A percentile compares a stretch with the other conserved stretches of the same genome.
Conservation (phyloP, 2,329 filamentous ascomycete genomes). For the Penicillium sp. region DNA sequence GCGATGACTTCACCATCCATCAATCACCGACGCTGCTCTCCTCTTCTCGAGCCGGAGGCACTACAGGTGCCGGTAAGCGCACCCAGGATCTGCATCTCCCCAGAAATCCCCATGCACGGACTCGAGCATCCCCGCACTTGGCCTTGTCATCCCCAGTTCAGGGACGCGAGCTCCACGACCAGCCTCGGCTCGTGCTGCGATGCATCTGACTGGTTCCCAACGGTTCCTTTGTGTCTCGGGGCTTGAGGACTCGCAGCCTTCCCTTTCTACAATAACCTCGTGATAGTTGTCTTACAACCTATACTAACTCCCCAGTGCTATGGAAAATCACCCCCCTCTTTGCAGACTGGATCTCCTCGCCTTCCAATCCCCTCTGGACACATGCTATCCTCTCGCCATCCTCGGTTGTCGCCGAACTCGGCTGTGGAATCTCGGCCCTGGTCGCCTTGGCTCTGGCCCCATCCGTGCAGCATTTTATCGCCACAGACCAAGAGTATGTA, state of each 20-base stretch:
- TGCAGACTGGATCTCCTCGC: conserved; percentile 67
- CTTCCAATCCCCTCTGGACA: conserved; percentile 57
- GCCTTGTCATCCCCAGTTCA: conserved; percentile 4
- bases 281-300: too few relatives aligned
- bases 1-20: conserved; percentile 65
- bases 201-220: too few relatives aligned
- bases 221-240: too few relatives aligned
- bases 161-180: too few relatives aligned
- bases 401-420: conserved; percentile 70
- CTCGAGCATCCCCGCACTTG: conserved; percentile 12
- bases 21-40: conserved; percentile 80
- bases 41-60: conserved; percentile 66
- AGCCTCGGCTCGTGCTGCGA: too few relatives aligned
- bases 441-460: conserved; percentile 64
- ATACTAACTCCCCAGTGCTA: conserved; percentile 52
- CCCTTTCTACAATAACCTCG: too few relatives aligned
- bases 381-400: conserved; percentile 48
- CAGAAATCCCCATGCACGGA: conserved; percentile 7
- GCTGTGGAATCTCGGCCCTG: conserved; percentile 79
- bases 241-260: too few relatives aligned
- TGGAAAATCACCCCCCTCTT: conserved; percentile 88
- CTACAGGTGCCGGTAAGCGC: conserved; percentile 60
- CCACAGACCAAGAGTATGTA: conserved; percentile 87
- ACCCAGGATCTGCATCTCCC: neutral
- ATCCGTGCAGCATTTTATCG: conserved; percentile 59